Base-by-base conservation (phyloP, 169 alveolate genomes). In the Plasmodium adleri region DNA sequence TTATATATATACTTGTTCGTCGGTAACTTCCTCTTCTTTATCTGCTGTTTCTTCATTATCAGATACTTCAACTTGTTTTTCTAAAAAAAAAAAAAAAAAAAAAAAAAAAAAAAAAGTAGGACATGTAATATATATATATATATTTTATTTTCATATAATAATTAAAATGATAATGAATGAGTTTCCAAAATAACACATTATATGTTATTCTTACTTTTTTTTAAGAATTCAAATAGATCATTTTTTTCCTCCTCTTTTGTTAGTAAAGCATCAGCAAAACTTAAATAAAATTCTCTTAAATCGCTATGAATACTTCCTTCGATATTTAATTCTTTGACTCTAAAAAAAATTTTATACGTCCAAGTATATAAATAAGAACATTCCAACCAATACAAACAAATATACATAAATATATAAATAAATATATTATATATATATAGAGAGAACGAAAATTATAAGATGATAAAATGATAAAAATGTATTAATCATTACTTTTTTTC, bases 241-340 rank as follows among this genome's bases (percentile, higher is more conserved):
- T 76, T 76, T 50, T 76, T 76, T 52, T 76, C 89, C 32, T 76
- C 89, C 52, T 76, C 89, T 54, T 76, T 76, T 9, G 89, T 76
- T 12, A 76, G 63, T 20, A 76, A 43, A 9, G 89, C 73, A 64
- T 76, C 89, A 47, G 89, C 89, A 64, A 76, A 76, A 49, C 78
- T 49, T 24, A 76, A 58, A 26, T 76, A 76, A n/a, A 59, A 76
- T 28, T 76, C 89, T n/a, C 89, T 28, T 58, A 76, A 76, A 45
- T 76, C 89, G 20, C 50, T 54, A 20, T 76, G 89, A 12, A 76
- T 13, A 58, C 63, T 66, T 39, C 76, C 89, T 50, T 76, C 89
- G 2, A 58, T 52, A 49, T 76, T 64, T 76, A 76, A 64, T 43
- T 76, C 89, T 28, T 76, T 76, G 39, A 76, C 76, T 47, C 89